Percentiles rank a stretch among this genome's conserved stretches.
Evolutionary conservation across 1,139 yeast genomes (phyloP).

Genomic region (Candida glucosophila): DNA sequence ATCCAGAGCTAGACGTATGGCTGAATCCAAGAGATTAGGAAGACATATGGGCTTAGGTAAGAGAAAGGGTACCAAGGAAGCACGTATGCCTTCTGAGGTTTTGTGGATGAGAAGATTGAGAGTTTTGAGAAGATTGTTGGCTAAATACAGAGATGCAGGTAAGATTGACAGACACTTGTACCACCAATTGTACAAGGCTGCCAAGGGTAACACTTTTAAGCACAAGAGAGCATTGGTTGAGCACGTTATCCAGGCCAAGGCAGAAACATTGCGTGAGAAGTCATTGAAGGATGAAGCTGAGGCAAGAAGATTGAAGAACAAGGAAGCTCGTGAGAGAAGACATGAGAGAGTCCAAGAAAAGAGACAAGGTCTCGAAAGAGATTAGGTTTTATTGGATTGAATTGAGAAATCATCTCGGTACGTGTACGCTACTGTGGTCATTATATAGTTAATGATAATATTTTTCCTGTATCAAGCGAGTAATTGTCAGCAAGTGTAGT

Average conservation of each 20-base stretch:
- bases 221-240: constrained; percentile 99
- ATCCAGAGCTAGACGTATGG: constrained; percentile 96
- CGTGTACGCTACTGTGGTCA: constrained; percentile 4
- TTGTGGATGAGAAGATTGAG: constrained; percentile 99
- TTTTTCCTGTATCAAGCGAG: constrained; percentile 6
- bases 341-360: constrained; percentile 94
- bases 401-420: constrained; percentile 2
- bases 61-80: constrained; percentile 99
- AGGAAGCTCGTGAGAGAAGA: constrained; percentile 99
- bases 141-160: constrained; percentile 99
- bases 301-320: constrained; percentile 98
- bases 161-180: constrained; percentile 99
- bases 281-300: constrained; percentile 98
- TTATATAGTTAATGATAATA: constrained; percentile 8
- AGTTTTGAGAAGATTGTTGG: constrained; percentile 97
- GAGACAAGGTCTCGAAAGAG: constrained; percentile 84
- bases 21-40: constrained; percentile 96
- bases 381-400: constrained; percentile 7
- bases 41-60: constrained; percentile 99
- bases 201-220: constrained; percentile 99
- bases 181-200: constrained; percentile 94
- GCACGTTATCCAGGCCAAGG: constrained; percentile 99
- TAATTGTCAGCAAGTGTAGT: constrained; percentile 1
- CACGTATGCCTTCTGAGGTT: constrained; percentile 98
- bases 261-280: constrained; percentile 99